Evolutionary conservation across 805 yeast species (phyloP).

Genomic region (Metschnikowia continentalis): DNA sequence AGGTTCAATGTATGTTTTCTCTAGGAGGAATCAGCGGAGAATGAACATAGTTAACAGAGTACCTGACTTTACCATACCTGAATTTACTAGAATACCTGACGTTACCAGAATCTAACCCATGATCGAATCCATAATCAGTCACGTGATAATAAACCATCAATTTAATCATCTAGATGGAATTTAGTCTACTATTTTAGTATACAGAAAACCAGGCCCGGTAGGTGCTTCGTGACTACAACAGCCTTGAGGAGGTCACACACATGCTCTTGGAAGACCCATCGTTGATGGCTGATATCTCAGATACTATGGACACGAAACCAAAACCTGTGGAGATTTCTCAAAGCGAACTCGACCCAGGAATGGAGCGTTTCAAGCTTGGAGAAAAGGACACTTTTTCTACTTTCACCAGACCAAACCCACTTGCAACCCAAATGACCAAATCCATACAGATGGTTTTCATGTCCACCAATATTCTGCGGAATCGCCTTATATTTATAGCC

Average conservation of each 20-base stretch:
- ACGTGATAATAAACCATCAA: no score
- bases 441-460: constrained; percentile 43
- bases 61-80: no score
- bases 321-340: background rate
- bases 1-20: no score
- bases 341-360: constrained; percentile 12
- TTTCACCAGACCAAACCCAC: constrained; percentile 9
- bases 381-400: constrained; percentile 19
- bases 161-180: no score
- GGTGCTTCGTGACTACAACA: constrained; percentile 44
- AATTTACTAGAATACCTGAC: no score
- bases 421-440: constrained; percentile 48
- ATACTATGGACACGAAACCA: background rate
- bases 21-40: no score
- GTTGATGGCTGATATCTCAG: constrained; percentile 27
- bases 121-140: no score
- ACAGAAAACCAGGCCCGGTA: constrained; percentile 42
- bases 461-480: constrained; percentile 46
- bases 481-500: constrained; percentile 40
- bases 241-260: constrained; percentile 56
- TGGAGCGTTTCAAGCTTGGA: constrained; percentile 16
- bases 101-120: no score
- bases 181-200: no score
- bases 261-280: constrained; percentile 61
- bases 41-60: no score